Conservation (phyloP, 2,329 filamentous ascomycete species). For the Magnaporthales sp. region DNA sequence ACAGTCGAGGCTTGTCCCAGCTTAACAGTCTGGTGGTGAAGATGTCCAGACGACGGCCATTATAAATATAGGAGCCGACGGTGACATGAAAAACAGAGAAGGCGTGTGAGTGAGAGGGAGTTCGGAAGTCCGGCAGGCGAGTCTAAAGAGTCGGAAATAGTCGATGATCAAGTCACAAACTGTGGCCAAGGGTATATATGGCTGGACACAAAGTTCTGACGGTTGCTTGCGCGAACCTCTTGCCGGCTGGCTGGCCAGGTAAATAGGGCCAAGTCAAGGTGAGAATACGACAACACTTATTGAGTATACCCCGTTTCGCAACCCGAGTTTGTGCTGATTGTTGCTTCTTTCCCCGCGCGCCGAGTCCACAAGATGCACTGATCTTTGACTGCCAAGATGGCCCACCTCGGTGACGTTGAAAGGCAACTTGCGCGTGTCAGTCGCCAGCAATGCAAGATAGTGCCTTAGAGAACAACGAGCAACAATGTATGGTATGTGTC, state of each 20-base stretch:
- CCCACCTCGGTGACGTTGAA: neutral
- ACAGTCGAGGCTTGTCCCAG: neutral
- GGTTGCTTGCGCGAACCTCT: neutral
- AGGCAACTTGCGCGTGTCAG: neutral
- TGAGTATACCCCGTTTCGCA: neutral
- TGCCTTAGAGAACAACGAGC: neutral
- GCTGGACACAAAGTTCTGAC: neutral
- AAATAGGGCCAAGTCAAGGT: neutral
- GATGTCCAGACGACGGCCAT: neutral
- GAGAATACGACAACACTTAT: neutral
- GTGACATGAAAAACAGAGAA: neutral
- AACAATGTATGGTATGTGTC: neutral
- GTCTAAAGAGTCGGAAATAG: neutral
- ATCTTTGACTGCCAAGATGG: neutral
- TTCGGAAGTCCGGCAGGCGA: neutral
- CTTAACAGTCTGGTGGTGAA: neutral
- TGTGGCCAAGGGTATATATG: neutral
- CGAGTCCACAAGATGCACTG: neutral
- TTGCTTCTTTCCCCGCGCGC: neutral
- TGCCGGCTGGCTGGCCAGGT: neutral
- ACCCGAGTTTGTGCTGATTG: neutral
- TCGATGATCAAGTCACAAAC: neutral
- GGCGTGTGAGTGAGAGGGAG: neutral
- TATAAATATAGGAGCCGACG: neutral
- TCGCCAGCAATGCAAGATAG: neutral